Evolutionary conservation across 352 stramenopile genomes (phyloP), one percentile per base, ranked within the genome.

Genomic region (Globisporangium yorkense): DNA sequence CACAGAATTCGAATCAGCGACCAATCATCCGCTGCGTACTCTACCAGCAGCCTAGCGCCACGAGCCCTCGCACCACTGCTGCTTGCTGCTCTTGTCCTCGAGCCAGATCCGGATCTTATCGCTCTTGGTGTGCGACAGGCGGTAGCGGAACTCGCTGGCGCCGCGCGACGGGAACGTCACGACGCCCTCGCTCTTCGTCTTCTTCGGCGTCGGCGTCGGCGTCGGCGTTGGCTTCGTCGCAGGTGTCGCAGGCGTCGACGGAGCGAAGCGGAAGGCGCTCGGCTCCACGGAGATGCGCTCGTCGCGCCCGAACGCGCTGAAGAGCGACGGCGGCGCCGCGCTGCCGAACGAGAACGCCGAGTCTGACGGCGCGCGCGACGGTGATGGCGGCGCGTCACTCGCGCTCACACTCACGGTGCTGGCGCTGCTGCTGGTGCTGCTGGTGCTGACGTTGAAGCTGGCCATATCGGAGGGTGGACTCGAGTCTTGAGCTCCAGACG

Each of bases 151-250:
- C n/a, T 45, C 31, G 31, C 9, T 15, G 16, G 20, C 9, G 2
- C 37, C 33, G 12, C 33, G 53, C 31, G 53, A 59, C 8, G 43
- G 41, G 8, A 59, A 51, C 5, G 24, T 18, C 40, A 50, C 33
- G 58, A 24, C 21, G 33, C 51, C 35, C 66, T 66, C 51, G 66
- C 61, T 13, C 24, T 20, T 6, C 44, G 6, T 9, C n/a, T 31
- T 9, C 44, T 3, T 24, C 10, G 13, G 5, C 43, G 6, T 27
- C 18, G 33, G 24, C 24, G 10, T 46, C n/a, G 41, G 15, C n/a
- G 41, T 6, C 16, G 15, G 18, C n/a, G 16, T 16, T n/a, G 39
- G 39, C 39, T 7, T 44, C 39, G 41, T 46, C 15, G 41, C n/a
- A 3, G 41, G 9, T 41, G 37, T 16, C 24, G 24, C 24, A 27